phyloP scores from a whole-genome alignment of 1,284 basidiomycete genomes.

The Stereum hirsutum region DNA sequence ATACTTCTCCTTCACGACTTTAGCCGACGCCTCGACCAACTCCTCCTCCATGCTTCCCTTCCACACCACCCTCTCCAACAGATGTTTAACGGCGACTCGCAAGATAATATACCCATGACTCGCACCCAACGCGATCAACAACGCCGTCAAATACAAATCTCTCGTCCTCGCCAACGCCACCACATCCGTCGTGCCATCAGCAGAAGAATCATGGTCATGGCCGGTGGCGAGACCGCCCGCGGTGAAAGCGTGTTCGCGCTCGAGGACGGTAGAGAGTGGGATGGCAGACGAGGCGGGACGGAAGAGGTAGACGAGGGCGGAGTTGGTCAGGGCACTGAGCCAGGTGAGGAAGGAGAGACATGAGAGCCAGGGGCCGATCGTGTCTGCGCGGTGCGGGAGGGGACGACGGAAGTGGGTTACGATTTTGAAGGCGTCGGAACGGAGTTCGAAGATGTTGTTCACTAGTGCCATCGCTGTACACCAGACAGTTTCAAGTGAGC shows the following conservation, averaged over 20 bases:
- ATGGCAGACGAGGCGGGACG: slow-evolving; percentile 14
- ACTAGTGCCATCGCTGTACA: slow-evolving; percentile 57
- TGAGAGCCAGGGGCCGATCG: slow-evolving; percentile 92
- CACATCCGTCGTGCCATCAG: slow-evolving; percentile 7
- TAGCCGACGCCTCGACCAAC: slow-evolving; percentile 44
- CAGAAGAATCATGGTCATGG: slow-evolving; percentile 1
- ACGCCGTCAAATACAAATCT: slow-evolving; percentile 54
- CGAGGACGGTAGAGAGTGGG: slow-evolving; percentile 7
- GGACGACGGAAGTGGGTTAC: slow-evolving; percentile 80
- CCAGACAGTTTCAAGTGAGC: slow-evolving; percentile 8
- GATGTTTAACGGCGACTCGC: slow-evolving; percentile 51
- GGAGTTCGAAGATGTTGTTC: slow-evolving; percentile 89
- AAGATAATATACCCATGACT: slow-evolving; percentile 76
- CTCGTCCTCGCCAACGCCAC: slow-evolving; percentile 27
- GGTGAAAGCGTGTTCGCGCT: not conserved
- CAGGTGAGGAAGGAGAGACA: slow-evolving; percentile 83
- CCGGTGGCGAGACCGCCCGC: slow-evolving; percentile 18
- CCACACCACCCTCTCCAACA: slow-evolving; percentile 74
- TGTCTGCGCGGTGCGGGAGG: slow-evolving; percentile 79
- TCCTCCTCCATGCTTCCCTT: slow-evolving; percentile 56
- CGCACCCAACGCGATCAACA: slow-evolving; percentile 69
- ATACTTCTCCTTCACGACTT: slow-evolving; percentile 57
- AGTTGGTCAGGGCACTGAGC: slow-evolving; percentile 79
- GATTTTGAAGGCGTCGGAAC: slow-evolving; percentile 95
- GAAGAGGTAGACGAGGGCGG: slow-evolving; percentile 83